phyloP scores from a whole-genome alignment of 2,329 filamentous ascomycete genomes.

The Neonectria neomacrospora region DNA sequence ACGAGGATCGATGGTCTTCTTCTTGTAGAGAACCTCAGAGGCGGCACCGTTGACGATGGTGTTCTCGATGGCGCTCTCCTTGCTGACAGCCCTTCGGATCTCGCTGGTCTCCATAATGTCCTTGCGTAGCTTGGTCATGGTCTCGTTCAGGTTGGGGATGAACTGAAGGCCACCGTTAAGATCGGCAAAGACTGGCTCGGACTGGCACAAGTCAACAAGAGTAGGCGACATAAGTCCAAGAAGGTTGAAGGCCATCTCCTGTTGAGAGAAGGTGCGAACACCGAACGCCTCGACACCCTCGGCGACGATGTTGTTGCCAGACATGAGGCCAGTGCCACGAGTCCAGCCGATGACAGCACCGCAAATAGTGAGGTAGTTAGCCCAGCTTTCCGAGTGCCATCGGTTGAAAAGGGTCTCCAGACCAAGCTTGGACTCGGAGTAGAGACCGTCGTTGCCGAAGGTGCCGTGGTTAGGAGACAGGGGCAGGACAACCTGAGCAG shows the following conservation, averaged over 20 bases:
- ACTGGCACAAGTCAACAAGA: constrained; percentile 95
- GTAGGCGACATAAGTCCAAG: constrained; percentile 94
- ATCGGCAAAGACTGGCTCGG: constrained; percentile 95
- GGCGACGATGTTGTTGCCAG: constrained; percentile 95
- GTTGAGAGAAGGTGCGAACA: constrained; percentile 97
- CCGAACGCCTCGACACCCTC: constrained; percentile 97
- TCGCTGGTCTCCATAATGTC: constrained; percentile 96
- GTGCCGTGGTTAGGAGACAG: constrained; percentile 98
- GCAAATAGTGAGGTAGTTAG: constrained; percentile 96
- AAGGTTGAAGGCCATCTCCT: constrained; percentile 99
- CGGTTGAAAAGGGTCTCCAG: constrained; percentile 98
- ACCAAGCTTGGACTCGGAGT: constrained; percentile 97
- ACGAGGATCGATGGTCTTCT: constrained; percentile 90
- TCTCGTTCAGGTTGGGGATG: constrained; percentile 92
- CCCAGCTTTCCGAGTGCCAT: constrained; percentile 98
- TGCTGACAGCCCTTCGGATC: constrained; percentile 90
- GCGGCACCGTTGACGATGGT: constrained; percentile 95
- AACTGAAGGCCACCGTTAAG: constrained; percentile 98
- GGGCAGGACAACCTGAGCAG: constrained; percentile 94
- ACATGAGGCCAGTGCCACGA: constrained; percentile 97
- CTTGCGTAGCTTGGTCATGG: constrained; percentile 93
- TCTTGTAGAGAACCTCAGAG: constrained; percentile 93
- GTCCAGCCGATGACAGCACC: constrained; percentile 99
- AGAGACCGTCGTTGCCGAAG: constrained; percentile 96
- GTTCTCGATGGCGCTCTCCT: constrained; percentile 96